Evolutionary conservation across 768 basidiomycete genomes (phyloP).

Genomic region (Hemileccinum rubropunctum): DNA sequence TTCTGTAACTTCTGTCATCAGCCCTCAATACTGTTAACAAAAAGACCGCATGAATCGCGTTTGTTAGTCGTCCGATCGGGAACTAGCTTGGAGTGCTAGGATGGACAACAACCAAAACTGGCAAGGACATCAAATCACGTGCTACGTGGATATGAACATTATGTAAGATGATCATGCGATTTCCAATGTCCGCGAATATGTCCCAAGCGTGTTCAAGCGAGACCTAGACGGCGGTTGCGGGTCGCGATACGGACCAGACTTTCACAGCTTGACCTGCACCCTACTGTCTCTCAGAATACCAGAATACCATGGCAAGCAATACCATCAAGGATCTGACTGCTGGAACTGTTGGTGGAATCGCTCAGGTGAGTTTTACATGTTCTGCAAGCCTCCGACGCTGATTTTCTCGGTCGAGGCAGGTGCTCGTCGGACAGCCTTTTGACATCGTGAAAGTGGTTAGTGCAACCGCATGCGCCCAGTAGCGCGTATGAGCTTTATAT

Average conservation of each 20-base stretch:
- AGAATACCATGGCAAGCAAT: constrained; percentile 36
- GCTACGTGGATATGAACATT: neutral
- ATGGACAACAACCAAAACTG: constrained; percentile 8
- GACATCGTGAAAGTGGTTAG: constrained; percentile 96
- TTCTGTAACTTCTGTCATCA: constrained; percentile 16
- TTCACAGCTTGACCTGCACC: neutral
- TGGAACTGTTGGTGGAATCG: constrained; percentile 88
- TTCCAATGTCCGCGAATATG: constrained; percentile 25
- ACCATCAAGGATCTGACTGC: constrained; percentile 86
- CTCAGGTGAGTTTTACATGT: constrained; percentile 54
- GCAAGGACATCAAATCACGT: constrained; percentile 14
- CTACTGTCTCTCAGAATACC: constrained; percentile 7
- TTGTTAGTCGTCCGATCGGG: constrained; percentile 2
- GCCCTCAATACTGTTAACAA: constrained; percentile 1
- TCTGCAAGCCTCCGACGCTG: neutral
- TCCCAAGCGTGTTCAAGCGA: constrained; percentile 1
- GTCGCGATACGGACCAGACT: neutral
- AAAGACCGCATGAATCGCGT: constrained; percentile 6
- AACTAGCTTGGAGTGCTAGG: constrained; percentile 8
- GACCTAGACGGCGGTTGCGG: neutral
- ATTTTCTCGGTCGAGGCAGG: constrained; percentile 40
- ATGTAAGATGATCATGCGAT: constrained; percentile 1
- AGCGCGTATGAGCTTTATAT: constrained; percentile 3
- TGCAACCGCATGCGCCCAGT: constrained; percentile 16
- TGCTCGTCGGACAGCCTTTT: constrained; percentile 91